Conservation (phyloP, 2,329 filamentous ascomycete genomes). For the Fusarium chaquense region DNA sequence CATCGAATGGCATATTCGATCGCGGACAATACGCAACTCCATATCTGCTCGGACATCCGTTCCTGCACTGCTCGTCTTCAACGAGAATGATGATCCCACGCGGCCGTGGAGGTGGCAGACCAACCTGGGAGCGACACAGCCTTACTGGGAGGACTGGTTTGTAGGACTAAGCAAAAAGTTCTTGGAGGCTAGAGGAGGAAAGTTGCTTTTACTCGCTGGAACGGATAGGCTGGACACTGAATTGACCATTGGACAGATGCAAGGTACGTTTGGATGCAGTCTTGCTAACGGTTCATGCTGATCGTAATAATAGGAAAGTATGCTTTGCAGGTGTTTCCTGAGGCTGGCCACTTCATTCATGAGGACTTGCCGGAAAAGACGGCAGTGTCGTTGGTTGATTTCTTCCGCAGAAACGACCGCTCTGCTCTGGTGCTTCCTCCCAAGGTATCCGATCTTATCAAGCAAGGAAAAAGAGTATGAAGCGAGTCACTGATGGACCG, state of each 20-base stretch:
- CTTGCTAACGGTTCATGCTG: slow-evolving; percentile 14
- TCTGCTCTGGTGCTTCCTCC: slow-evolving; percentile 87
- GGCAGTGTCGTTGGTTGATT: slow-evolving; percentile 86
- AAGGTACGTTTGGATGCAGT: slow-evolving; percentile 69
- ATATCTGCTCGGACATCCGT: slow-evolving; percentile 89
- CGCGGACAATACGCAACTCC: slow-evolving; percentile 85
- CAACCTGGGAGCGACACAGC: slow-evolving; percentile 83
- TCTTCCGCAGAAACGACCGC: slow-evolving; percentile 91
- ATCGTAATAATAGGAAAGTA: slow-evolving; percentile 78
- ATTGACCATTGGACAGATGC: slow-evolving; percentile 96
- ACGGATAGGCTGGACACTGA: slow-evolving; percentile 93
- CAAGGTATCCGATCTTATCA: slow-evolving; percentile 83
- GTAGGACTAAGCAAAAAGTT: slow-evolving; percentile 89
- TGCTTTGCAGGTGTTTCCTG: slow-evolving; percentile 91
- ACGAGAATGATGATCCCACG: slow-evolving; percentile 53
- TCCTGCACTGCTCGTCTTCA: slow-evolving; percentile 76
- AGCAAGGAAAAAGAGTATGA: slow-evolving; percentile 70
- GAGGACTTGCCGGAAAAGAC: slow-evolving; percentile 94
- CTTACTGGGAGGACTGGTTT: slow-evolving; percentile 97
- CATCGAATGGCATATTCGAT: slow-evolving; percentile 94
- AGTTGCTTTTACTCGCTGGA: slow-evolving; percentile 85
- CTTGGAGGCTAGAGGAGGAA: slow-evolving; percentile 82
- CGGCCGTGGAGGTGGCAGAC: slow-evolving; percentile 86
- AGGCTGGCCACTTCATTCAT: slow-evolving; percentile 96
- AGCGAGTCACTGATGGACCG: not conserved